phyloP scores from a whole-genome alignment of 495 filamentous ascomycete genomes.

The Diplogelasinospora grovesii region DNA sequence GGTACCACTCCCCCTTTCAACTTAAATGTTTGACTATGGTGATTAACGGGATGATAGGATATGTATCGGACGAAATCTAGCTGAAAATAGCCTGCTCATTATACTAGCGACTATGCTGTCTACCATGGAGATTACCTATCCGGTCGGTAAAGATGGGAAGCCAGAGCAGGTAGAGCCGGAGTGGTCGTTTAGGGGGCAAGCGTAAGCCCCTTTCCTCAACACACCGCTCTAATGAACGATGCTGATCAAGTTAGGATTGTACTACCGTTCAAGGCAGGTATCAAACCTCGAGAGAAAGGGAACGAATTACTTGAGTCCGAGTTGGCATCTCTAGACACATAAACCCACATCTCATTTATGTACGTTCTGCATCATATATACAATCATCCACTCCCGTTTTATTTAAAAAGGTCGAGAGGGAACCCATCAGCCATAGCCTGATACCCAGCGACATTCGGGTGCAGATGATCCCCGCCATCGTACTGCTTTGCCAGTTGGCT shows the following conservation, averaged over 20 bases:
- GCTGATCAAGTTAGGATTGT: conserved; percentile 1
- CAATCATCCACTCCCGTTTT: not conserved
- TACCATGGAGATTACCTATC: conserved; percentile 21
- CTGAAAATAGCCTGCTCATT: conserved; percentile 27
- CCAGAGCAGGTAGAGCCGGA: conserved; percentile 20
- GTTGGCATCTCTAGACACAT: no score
- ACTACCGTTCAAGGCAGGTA: conserved; percentile 1
- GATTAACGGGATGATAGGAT: conserved; percentile 9
- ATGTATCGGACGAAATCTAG: conserved; percentile 23
- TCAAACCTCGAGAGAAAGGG: not conserved
- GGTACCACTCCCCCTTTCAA: conserved; percentile 10
- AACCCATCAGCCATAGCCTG: conserved; percentile 56
- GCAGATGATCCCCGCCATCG: conserved; percentile 64
- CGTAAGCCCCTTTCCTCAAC: conserved; percentile 13
- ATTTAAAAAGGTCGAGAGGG: conserved; percentile 49
- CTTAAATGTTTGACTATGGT: not conserved
- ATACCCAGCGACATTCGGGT: conserved; percentile 62
- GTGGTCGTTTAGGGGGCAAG: conserved; percentile 25
- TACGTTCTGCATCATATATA: not conserved
- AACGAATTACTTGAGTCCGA: no score
- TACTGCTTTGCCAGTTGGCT: conserved; percentile 42
- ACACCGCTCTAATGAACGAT: not conserved
- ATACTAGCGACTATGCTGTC: conserved; percentile 22
- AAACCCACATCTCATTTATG: no score
- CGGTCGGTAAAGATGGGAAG: conserved; percentile 18